These are phyloP conservation scores for Ophiocordyceps camponoti-leonardi DNA, from an alignment of 2,329 filamentous ascomycete species.

Conservation along the genomic window DNA sequence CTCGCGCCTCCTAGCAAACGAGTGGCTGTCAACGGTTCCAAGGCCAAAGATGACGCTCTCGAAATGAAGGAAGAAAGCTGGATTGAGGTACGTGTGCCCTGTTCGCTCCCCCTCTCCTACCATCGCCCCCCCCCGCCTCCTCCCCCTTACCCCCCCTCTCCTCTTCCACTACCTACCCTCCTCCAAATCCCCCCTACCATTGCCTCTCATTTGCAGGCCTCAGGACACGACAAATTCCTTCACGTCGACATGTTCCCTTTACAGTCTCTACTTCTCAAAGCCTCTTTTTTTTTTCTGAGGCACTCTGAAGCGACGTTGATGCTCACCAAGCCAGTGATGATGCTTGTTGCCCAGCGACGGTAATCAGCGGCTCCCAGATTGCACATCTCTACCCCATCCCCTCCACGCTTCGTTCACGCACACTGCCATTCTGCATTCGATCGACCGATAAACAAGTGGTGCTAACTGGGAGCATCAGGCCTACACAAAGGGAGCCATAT, in stretches of 20 bases:
- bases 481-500: conserved; percentile 73
- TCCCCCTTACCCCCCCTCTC: neutral
- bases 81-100: conserved; percentile 47
- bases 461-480: conserved; percentile 14
- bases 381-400: conserved; percentile 2
- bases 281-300: conserved; percentile 9
- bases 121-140: conserved; percentile 1
- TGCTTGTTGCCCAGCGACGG: conserved; percentile 14
- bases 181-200: neutral
- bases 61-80: conserved; percentile 42
- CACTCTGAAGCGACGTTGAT: conserved; percentile 14
- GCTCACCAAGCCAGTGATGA: conserved; percentile 20
- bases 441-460: conserved; percentile 1
- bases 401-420: conserved; percentile 3
- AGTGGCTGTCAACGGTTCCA: conserved; percentile 70
- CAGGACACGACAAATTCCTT: neutral
- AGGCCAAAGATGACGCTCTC: conserved; percentile 34
- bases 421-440: neutral
- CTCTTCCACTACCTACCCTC: neutral
- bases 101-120: conserved; percentile 9
- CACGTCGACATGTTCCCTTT: conserved; percentile 1
- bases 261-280: conserved; percentile 5
- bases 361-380: conserved; percentile 10
- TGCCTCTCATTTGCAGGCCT: neutral
- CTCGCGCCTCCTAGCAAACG: conserved; percentile 80